Percentiles rank a stretch among this genome's conserved stretches.
phyloP scores from a whole-genome alignment of 2,329 filamentous ascomycete genomes.

The Lachnellula suecica region DNA sequence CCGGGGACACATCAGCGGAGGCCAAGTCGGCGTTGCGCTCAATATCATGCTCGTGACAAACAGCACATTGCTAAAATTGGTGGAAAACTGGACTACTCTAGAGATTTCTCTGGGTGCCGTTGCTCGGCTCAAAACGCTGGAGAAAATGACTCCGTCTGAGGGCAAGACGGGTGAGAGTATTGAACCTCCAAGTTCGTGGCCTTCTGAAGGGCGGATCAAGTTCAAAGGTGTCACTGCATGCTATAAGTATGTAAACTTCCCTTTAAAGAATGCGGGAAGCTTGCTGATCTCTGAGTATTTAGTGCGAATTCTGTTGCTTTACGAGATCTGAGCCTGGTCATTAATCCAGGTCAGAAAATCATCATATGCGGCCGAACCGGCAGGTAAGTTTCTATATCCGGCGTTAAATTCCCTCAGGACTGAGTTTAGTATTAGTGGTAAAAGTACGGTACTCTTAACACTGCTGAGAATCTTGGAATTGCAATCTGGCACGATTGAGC shows the following conservation, averaged over 20 bases:
- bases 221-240: slow-evolving; percentile 32
- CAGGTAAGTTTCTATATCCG: slow-evolving; percentile 25
- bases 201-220: slow-evolving; percentile 32
- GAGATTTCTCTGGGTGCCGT: slow-evolving; percentile 60
- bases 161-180: slow-evolving; percentile 7
- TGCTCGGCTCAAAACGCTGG: slow-evolving; percentile 51
- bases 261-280: slow-evolving; percentile 24
- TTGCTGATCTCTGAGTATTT: slow-evolving; percentile 41
- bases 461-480: slow-evolving; percentile 49
- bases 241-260: slow-evolving; percentile 28
- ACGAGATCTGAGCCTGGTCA: slow-evolving; percentile 40
- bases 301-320: slow-evolving; percentile 11
- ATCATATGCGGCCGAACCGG: slow-evolving; percentile 55
- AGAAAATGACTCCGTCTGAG: slow-evolving; percentile 41
- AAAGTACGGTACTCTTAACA: slow-evolving; percentile 43
- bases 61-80: slow-evolving; percentile 22
- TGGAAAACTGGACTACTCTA: slow-evolving; percentile 52
- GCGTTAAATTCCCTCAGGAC: background rate
- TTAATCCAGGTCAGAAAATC: slow-evolving; percentile 48
- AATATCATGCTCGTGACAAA: slow-evolving; percentile 25
- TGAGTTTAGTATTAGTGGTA: slow-evolving; percentile 30
- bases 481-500: slow-evolving; percentile 38
- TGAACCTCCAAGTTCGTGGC: slow-evolving; percentile 31
- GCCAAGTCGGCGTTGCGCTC: slow-evolving; percentile 24
- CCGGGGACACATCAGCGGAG: slow-evolving; percentile 16